Base-by-base conservation (phyloP, 2,329 filamentous ascomycete species). In the Bipolaris gigantea region DNA sequence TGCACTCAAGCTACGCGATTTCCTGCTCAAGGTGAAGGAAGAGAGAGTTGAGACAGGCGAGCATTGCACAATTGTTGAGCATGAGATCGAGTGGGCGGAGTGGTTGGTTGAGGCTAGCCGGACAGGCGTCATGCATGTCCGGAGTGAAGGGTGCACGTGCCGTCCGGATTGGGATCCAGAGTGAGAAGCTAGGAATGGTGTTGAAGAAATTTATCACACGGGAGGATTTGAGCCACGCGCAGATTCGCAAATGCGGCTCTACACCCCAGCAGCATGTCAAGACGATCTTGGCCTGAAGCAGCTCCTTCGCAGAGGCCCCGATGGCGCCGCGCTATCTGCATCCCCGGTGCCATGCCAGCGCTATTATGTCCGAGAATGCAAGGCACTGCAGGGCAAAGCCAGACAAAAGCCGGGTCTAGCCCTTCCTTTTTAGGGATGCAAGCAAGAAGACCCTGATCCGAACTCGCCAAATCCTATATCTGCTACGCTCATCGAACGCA, bases 121-220 rank as follows among this genome's bases (percentile, higher is more conserved):
- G 19, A 58, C 58, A 18, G 66, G 65, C 1, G 68, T 73, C 3
- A 58, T 72, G 62, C 71, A 73, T 58, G 46, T 72, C 27, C 68
- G 65, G 53, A 50, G 50, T 1, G 43, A 36, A 23, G 65, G 61
- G 1, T 72, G 69, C 51, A 55, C 16, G 16, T 73, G 69, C 49
- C 55, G 61, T 23, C 57, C 63, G 2, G 60, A 67, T 9, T 71
- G 67, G 66, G 61, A 63, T 39, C 30, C 38, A 1, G 61, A 64
- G 35, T 45, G 44, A 30, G 23, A n/a, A 33, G 19, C 11, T 25
- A 7, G 16, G n/a, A 36, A 16, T 25, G 10, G 16, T 10, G 11
- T 4, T 9, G 10, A 32, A 32, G 16, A 18, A 8, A 18, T 5
- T 16, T 32, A 19, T 43, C 13, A 32, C 8, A 32, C 13, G n/a